Evolutionary conservation across 1,284 basidiomycete species (phyloP), one percentile per base, ranked within the genome.

Genomic region (Tilletia setariae): DNA sequence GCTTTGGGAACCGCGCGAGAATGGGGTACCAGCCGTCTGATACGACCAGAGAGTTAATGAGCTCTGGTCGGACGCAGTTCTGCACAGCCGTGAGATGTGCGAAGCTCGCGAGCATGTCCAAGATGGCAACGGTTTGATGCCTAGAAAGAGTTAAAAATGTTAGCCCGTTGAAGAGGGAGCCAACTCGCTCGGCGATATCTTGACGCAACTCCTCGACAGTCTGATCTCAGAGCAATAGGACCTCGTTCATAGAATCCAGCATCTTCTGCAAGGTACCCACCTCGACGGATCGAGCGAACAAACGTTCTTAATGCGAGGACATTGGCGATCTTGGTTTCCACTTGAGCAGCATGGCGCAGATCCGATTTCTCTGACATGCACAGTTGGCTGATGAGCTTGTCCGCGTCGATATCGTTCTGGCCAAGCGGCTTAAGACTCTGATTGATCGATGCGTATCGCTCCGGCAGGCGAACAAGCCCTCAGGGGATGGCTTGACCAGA

Each of bases 231-330:
- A 96, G 84, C 46, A 91, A 86, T 68, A 94, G 84, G 0, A 91
- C 88, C 80, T 93, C 92, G 68, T 92, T 90, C 25, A 93, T 83
- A 0, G 90, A 89, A 76, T 93, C 91, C 76, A 90, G 90, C 87
- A 92, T 89, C 66, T 91, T 84, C 0, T 90, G 89, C n/a, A n/a
- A n/a, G n/a, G n/a, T n/a, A 68, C 69, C 1, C 63, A 73, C 73
- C 70, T 32, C 72, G 70, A 0, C 42, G 35, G 9, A 75, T 66
- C 2, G 67, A 68, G 1, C 65, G 64, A 1, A 94, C 87, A 42
- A 91, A 82, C 70, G 85, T 89, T 11, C 91, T 87, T 40, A 94
- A 85, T 66, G 65, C 70, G 3, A 94, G 86, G 84, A 94, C 89
- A 72, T 92, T 89, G 1, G 86, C 83, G 61, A 94, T 88, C 16